These are phyloP conservation scores for Mycena sp. DNA, from an alignment of 1,284 basidiomycete genomes.

Conservation along the genomic window DNA sequence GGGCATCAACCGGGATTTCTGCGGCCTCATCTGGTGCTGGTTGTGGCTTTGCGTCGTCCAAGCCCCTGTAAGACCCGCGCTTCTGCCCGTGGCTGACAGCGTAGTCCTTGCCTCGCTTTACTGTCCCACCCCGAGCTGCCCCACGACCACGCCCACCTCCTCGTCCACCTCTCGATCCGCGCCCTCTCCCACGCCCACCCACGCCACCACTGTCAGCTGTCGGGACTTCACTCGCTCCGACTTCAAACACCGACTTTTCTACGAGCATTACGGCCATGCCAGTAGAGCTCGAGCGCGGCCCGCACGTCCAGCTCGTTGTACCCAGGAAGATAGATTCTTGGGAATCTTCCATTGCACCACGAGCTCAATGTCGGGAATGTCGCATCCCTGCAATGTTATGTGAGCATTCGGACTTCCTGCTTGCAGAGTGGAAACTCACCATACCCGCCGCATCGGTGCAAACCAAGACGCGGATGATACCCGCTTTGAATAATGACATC, in stretches of 20 bases:
- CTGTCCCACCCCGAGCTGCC: background rate
- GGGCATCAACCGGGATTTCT: slow-evolving; percentile 2
- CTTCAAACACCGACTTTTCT: slow-evolving; percentile 36
- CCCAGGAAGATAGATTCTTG: slow-evolving; percentile 36
- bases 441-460: slow-evolving; percentile 50
- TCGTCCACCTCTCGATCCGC: background rate
- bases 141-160: background rate
- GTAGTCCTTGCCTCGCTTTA: slow-evolving; percentile 11
- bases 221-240: background rate
- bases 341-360: slow-evolving; percentile 48
- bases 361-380: slow-evolving; percentile 44
- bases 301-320: slow-evolving; percentile 43
- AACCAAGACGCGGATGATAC: slow-evolving; percentile 40
- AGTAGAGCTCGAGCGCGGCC: slow-evolving; percentile 27
- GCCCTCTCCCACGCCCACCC: background rate
- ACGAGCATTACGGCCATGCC: slow-evolving; percentile 43
- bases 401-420: background rate
- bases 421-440: slow-evolving; percentile 31
- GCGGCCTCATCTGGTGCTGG: background rate
- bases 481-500: slow-evolving; percentile 33
- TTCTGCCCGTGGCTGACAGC: slow-evolving; percentile 10
- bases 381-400: slow-evolving; percentile 39
- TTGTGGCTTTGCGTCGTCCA: background rate
- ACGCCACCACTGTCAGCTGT: background rate
- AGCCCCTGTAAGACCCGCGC: slow-evolving; percentile 4